Percentiles rank a stretch among this genome's conserved stretches.
These are phyloP conservation scores for Scenedesmus sp. DNA, from an alignment of 163 green algal genomes.

Conservation along the genomic window DNA sequence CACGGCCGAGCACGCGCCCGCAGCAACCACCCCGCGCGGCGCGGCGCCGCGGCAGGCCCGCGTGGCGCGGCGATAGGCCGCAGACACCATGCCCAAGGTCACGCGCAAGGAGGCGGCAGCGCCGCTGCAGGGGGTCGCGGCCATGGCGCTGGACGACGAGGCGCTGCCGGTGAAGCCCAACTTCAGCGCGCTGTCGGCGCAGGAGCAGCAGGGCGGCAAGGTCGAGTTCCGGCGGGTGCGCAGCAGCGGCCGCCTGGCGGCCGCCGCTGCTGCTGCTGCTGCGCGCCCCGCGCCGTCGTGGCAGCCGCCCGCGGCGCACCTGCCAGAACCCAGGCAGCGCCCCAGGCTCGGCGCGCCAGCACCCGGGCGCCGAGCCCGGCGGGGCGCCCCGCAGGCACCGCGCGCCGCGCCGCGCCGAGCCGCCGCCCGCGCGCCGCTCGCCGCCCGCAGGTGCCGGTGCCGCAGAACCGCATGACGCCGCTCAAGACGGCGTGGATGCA, in stretches of 20 bases:
- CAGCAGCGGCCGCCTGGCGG: not conserved
- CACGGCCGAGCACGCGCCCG: too few relatives aligned
- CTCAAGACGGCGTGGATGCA: conserved; percentile 96
- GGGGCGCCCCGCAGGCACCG: too few relatives aligned
- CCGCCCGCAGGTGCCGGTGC: conserved; percentile 82
- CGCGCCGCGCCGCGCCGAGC: too few relatives aligned
- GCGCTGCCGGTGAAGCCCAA: conserved; percentile 67
- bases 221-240: conserved; percentile 85
- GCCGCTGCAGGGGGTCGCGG: conserved; percentile 63
- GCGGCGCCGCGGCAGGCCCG: too few relatives aligned
- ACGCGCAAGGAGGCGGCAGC: conserved; percentile 62
- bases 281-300: too few relatives aligned
- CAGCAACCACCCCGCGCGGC: too few relatives aligned
- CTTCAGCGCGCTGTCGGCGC: conserved; percentile 72
- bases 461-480: conserved; percentile 95
- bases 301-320: too few relatives aligned
- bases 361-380: too few relatives aligned
- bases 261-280: not conserved
- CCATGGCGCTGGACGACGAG: conserved; percentile 60
- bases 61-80: too few relatives aligned
- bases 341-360: too few relatives aligned
- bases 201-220: conserved; percentile 67
- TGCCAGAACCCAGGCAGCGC: too few relatives aligned
- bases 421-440: not conserved
- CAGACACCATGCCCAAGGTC: conserved; percentile 78